Base-by-base conservation (phyloP, 2,329 filamentous ascomycete species). In the Arthrobotrys sinensis region DNA sequence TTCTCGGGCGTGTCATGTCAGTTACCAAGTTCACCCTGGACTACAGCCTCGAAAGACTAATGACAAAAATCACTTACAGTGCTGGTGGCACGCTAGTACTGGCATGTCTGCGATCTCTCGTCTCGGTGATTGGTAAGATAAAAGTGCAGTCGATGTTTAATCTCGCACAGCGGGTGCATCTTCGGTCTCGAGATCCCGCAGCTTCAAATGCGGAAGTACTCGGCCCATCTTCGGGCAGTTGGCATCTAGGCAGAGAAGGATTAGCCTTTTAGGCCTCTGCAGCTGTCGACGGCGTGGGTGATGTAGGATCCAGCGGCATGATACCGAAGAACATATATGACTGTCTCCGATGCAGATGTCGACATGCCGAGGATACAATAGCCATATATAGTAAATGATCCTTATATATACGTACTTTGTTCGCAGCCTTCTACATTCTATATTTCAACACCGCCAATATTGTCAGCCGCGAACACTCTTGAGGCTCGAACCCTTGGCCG, bases 101-200 rank as follows among this genome's bases (percentile, higher is more conserved):
- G 2, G 60, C 38, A 64, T 78, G 60, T 32, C 67, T 72, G 34
- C 75, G 60, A 55, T 78, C 75, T 57, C 68, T 72, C 28, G 68
- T 78, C 43, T 78, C 80, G 45, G 53, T 79, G 46, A 81, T 81
- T 34, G 80, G 80, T 21, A 81, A 45, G 24, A 81, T 80, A 43
- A 80, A 80, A 8, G 80, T 80, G 52, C 80, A 81, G 36, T 81
- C 80, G 19, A 80, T 79, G 52, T 67, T 76, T 38, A 80, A 38
- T 52, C 80, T 78, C 43, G 38, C 68, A 24, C 80, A 81, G 21
- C 80, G 80, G 28, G 76, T 75, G 57, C 80, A 81, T 52, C 78
- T 79, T 62, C 68, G 77, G 19, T 78, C 76, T 28, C 78, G 75
- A 1, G 63, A 34, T 48, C 48, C 68, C n/a, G 52, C 55, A 19